Evolutionary conservation across 2,329 filamentous ascomycete genomes (phyloP).

Genomic region (Phialocephala sp.): DNA sequence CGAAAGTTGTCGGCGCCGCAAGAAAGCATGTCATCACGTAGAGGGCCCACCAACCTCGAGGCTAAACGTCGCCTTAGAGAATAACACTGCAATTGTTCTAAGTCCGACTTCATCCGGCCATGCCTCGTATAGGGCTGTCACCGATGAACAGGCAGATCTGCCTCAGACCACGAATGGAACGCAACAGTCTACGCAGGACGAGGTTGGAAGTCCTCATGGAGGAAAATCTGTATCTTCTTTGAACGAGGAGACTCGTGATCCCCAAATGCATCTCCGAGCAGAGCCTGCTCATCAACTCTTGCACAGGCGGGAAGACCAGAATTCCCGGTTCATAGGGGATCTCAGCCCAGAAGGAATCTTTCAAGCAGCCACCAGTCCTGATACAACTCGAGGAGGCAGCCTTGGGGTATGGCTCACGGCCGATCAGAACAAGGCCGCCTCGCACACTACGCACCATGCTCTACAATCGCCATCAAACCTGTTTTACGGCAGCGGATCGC

Average conservation of each 20-base stretch:
- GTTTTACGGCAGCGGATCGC: slow-evolving; percentile 30
- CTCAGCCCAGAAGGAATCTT: slow-evolving; percentile 66
- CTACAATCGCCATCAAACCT: slow-evolving; percentile 26
- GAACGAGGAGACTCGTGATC: neutral
- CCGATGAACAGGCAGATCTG: neutral
- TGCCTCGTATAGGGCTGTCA: neutral
- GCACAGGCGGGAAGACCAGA: neutral
- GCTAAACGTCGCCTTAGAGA: neutral
- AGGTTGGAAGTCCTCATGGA: neutral
- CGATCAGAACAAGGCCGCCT: slow-evolving; percentile 24
- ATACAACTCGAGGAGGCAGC: slow-evolving; percentile 51
- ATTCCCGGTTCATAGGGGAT: slow-evolving; percentile 60
- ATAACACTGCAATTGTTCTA: neutral
- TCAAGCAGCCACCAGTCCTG: slow-evolving; percentile 56
- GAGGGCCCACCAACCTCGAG: neutral
- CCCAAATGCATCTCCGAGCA: neutral
- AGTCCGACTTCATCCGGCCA: neutral
- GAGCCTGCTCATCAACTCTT: neutral
- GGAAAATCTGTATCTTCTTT: neutral
- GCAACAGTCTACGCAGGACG: neutral
- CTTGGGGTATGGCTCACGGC: slow-evolving; percentile 60
- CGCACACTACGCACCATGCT: slow-evolving; percentile 30
- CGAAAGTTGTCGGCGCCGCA: slow-evolving; percentile 37
- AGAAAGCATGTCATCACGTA: neutral
- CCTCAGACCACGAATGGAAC: neutral